These are phyloP conservation scores for Colletotrichum neosansevieriae DNA, from an alignment of 2,329 filamentous ascomycete genomes.

Conservation along the genomic window DNA sequence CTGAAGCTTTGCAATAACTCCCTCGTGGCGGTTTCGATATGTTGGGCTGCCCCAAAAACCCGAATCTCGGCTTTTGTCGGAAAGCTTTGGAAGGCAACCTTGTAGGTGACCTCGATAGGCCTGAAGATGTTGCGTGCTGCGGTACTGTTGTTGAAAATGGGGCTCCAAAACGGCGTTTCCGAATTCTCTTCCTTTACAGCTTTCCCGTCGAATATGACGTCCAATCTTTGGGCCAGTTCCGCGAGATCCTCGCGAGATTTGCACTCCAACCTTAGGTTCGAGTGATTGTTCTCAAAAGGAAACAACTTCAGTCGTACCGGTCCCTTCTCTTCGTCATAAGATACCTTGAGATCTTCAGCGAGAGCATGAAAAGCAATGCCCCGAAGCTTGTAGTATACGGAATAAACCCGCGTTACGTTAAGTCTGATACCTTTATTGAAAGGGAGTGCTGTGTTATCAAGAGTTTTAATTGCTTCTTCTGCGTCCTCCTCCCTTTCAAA, in stretches of 20 bases:
- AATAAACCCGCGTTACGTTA: slow-evolving; percentile 51
- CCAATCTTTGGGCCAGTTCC: slow-evolving; percentile 48
- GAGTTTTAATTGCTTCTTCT: slow-evolving; percentile 45
- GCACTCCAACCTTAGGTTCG: slow-evolving; percentile 54
- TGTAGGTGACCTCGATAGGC: slow-evolving; percentile 15
- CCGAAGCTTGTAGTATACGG: slow-evolving; percentile 54
- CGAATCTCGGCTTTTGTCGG: slow-evolving; percentile 46
- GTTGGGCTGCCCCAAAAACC: slow-evolving; percentile 44
- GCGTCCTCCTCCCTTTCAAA: slow-evolving; percentile 55
- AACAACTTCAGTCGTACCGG: slow-evolving; percentile 46
- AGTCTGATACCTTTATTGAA: slow-evolving; percentile 50
- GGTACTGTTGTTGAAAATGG: slow-evolving; percentile 42
- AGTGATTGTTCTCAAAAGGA: slow-evolving; percentile 44
- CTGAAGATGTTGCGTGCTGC: not conserved
- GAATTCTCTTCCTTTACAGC: slow-evolving; percentile 43
- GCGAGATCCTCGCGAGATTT: slow-evolving; percentile 47
- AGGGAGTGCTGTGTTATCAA: slow-evolving; percentile 48
- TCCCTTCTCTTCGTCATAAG: slow-evolving; percentile 50
- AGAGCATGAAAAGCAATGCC: slow-evolving; percentile 49
- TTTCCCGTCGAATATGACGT: slow-evolving; percentile 49
- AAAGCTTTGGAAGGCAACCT: slow-evolving; percentile 48
- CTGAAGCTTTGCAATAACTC: slow-evolving; percentile 45
- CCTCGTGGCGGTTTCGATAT: slow-evolving; percentile 38
- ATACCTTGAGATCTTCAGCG: slow-evolving; percentile 44
- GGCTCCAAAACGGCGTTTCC: slow-evolving; percentile 48